phyloP scores from a whole-genome alignment of 1,139 yeast species.

The Meyerozyma athensensis region DNA sequence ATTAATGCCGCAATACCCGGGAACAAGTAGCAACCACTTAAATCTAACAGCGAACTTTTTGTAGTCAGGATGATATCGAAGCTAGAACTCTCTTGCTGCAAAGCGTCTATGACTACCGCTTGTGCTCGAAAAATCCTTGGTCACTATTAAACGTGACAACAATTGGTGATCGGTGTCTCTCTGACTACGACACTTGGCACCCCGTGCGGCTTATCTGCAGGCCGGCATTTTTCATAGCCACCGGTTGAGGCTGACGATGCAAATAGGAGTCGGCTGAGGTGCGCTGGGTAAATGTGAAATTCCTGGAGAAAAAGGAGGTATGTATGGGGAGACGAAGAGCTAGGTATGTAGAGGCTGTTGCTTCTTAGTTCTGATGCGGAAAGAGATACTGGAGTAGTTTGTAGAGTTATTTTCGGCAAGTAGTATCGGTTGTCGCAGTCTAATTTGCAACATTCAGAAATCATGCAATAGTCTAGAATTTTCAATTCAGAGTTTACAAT shows the following conservation, averaged over 20 bases:
- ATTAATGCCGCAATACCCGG: constrained; percentile 1
- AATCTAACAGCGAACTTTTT: background rate
- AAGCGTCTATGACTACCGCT: too few relatives aligned
- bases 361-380: too few relatives aligned
- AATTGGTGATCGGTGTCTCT: background rate
- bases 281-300: background rate
- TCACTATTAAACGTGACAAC: background rate
- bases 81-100: too few relatives aligned
- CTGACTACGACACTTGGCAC: constrained; percentile 2
- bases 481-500: too few relatives aligned
- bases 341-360: too few relatives aligned
- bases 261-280: background rate
- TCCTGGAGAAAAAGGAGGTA: background rate
- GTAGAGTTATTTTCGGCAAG: too few relatives aligned
- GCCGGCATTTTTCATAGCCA: background rate
- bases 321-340: background rate
- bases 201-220: background rate
- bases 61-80: too few relatives aligned
- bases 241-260: background rate
- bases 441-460: too few relatives aligned
- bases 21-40: background rate
- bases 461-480: too few relatives aligned
- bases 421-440: too few relatives aligned
- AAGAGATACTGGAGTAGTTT: too few relatives aligned
- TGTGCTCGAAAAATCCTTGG: background rate